Base-by-base conservation (phyloP, 768 basidiomycete species). In the Boletales sp. region DNA sequence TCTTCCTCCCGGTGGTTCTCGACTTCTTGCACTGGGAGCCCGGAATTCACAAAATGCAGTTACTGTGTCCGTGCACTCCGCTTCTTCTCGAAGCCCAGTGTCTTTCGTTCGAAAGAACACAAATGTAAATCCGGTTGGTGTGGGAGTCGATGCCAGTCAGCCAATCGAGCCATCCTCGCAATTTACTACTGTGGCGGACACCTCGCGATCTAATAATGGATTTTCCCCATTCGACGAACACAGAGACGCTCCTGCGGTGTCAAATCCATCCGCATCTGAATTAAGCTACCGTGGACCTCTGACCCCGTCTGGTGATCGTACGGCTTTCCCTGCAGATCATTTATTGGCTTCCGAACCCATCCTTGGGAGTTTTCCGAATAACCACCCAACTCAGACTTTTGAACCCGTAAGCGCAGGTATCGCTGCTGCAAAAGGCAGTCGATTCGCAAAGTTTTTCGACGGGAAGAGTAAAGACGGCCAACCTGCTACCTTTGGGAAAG, bases 391-490 rank as follows among this genome's bases (percentile, higher is more conserved):
- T 21, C 64, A 53, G 38, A 41, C 60, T 8, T 64, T 66, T 14
- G 66, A 68, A 43, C 54, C 63, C 40, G 65, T 62, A 45, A 72
- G 71, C 21, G 73, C 74, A 24, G 74, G 77, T 30, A 72, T 79
- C 60, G 73, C 80, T 13, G 70, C 74, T 30, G 75, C 74, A 21
- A 89, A 85, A 65, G 89, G 89, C 36, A 91, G 89, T 62, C 83
- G 90, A 34, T 87, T 91, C 64, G 90, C 88, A 30, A 92, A 90
- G 63, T 90, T 90, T 67, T 92, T 91, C 55, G 89, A 91, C 57
- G 78, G 78, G n/a, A 90, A 87, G 65, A 61, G 63, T 29, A 77
- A 76, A 54, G 82, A 83, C 13, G 59, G 58, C 38, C 67, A 56
- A 48, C 53, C 55, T 52, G 32, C 53, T 17, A 56, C 67, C 35